These are phyloP conservation scores for Metschnikowia noctiluminum DNA, from an alignment of 805 yeast species.

Conservation along the genomic window DNA sequence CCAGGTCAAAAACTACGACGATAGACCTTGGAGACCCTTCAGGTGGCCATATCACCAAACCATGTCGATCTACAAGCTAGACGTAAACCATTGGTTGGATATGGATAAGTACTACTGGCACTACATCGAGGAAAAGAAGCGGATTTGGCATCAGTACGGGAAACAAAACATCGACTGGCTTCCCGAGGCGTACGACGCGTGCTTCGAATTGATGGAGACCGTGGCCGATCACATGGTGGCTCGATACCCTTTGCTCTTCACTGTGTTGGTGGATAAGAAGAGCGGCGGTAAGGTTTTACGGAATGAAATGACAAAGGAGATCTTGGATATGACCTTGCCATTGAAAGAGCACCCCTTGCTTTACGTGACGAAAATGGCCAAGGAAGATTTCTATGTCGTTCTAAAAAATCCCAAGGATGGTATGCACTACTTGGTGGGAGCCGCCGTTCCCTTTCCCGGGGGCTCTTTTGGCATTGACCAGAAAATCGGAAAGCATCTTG, in stretches of 20 bases:
- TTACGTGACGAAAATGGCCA: constrained; percentile 64
- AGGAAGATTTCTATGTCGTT: constrained; percentile 71
- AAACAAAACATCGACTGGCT: constrained; percentile 61
- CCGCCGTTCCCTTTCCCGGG: constrained; percentile 78
- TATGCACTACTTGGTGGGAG: constrained; percentile 62
- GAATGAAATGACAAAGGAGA: constrained; percentile 61
- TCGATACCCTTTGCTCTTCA: constrained; percentile 63
- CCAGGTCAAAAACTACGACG: constrained; percentile 61
- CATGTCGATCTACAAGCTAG: constrained; percentile 70
- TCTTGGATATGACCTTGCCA: constrained; percentile 57
- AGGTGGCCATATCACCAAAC: constrained; percentile 81
- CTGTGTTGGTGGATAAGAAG: constrained; percentile 36
- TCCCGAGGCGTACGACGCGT: constrained; percentile 61
- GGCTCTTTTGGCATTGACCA: constrained; percentile 63
- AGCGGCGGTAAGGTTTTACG: constrained; percentile 50
- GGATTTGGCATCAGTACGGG: constrained; percentile 57
- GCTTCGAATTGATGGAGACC: constrained; percentile 59
- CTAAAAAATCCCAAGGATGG: constrained; percentile 48
- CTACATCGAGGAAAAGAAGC: constrained; percentile 59
- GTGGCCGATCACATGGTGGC: constrained; percentile 57
- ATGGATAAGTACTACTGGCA: constrained; percentile 74
- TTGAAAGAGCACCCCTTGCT: constrained; percentile 61
- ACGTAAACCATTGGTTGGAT: constrained; percentile 72
- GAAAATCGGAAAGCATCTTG: constrained; percentile 60
- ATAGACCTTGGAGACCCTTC: constrained; percentile 79